Percentiles rank a stretch among this genome's conserved stretches.
Conservation (phyloP, 2,329 filamentous ascomycete species). For the Sporothrix dimorphospora region DNA sequence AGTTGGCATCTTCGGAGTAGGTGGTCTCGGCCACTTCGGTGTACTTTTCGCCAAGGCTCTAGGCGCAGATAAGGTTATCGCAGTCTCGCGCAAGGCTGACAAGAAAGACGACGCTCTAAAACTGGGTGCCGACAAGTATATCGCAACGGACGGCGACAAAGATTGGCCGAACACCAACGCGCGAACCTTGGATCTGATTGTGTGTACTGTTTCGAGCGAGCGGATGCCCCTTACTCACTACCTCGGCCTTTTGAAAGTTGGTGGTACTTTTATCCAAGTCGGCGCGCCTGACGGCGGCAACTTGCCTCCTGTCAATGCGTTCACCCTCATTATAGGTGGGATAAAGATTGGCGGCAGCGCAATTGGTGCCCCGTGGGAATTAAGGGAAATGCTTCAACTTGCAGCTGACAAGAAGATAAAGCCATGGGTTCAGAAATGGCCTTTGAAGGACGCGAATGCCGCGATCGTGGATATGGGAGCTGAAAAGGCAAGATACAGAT, state of each 20-base stretch:
- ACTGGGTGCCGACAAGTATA: conserved; percentile 33
- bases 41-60: conserved; percentile 32
- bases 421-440: conserved; percentile 59
- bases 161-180: conserved; percentile 56
- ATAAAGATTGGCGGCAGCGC: conserved; percentile 52
- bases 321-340: conserved; percentile 60
- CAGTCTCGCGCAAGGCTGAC: conserved; percentile 29
- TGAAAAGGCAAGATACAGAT: conserved; percentile 57
- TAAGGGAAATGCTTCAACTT: conserved; percentile 63
- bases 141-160: conserved; percentile 44
- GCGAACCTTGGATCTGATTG: conserved; percentile 59
- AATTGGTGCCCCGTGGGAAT: conserved; percentile 58
- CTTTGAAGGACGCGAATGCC: conserved; percentile 62
- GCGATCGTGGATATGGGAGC: conserved; percentile 59
- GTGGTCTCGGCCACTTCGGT: conserved; percentile 34
- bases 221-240: conserved; percentile 66
- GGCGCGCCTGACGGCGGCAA: conserved; percentile 62
- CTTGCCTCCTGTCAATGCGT: conserved; percentile 52
- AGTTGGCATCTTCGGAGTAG: conserved; percentile 34
- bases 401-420: conserved; percentile 61
- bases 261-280: conserved; percentile 69
- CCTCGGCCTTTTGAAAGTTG: conserved; percentile 65
- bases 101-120: conserved; percentile 30
- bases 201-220: conserved; percentile 56
- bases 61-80: conserved; percentile 32